Percentiles rank a stretch among this genome's conserved stretches.
These are phyloP conservation scores for Dovyalis caffra DNA, from an alignment of 345 rosid species.

Conservation along the genomic window DNA sequence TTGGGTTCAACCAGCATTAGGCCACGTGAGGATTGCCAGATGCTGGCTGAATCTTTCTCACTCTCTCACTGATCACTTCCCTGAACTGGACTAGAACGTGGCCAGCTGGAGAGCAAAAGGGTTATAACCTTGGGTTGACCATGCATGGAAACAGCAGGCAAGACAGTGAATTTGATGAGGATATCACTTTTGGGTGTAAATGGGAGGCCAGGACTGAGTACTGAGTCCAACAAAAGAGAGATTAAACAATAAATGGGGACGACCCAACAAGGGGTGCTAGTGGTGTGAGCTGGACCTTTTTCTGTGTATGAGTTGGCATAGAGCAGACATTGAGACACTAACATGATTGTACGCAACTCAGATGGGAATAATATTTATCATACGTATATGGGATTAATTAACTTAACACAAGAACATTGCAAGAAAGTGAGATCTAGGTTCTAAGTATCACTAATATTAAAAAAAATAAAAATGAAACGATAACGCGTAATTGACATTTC, in stretches of 20 bases:
- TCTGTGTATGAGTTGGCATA: slow-evolving; percentile 32
- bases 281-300: slow-evolving; percentile 34
- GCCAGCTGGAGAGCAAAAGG: slow-evolving; percentile 38
- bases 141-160: not conserved
- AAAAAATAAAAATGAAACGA: no score
- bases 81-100: slow-evolving; percentile 30
- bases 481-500: not conserved
- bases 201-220: not conserved
- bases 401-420: no score
- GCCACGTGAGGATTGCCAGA: slow-evolving; percentile 29
- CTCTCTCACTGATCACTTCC: not conserved
- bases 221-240: not conserved
- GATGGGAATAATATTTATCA: not conserved
- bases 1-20: slow-evolving; percentile 4
- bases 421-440: no score
- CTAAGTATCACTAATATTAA: no score
- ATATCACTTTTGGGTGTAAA: not conserved
- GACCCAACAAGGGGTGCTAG: slow-evolving; percentile 14
- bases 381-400: no score
- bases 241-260: not conserved
- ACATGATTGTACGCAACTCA: not conserved
- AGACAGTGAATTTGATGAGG: not conserved
- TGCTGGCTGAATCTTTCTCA: not conserved
- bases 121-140: not conserved
- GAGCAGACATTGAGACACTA: not conserved